Evolutionary conservation across 371 early-diverging fungal species (phyloP).

Genomic region (Mucor piriformis): DNA sequence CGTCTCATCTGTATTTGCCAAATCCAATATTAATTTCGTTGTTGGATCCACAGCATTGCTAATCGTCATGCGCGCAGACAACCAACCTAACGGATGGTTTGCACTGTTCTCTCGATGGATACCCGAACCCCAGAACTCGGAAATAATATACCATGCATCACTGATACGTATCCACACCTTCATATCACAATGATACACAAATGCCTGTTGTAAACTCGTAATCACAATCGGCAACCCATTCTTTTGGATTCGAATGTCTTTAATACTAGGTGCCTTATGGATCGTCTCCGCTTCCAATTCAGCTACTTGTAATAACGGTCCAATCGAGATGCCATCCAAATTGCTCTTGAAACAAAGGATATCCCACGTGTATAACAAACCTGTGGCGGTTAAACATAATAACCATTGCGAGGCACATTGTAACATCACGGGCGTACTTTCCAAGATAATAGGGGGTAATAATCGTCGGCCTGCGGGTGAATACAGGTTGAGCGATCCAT

Average conservation of each 20-base stretch:
- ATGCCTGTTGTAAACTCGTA: conserved; percentile 75
- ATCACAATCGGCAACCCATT: conserved; percentile 76
- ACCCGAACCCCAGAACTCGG: conserved; percentile 55
- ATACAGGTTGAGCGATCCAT: conserved; percentile 72
- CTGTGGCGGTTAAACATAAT: conserved; percentile 67
- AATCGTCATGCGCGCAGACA: conserved; percentile 24
- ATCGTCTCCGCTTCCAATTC: conserved; percentile 32
- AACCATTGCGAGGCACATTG: conserved; percentile 61
- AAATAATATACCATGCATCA: conserved; percentile 64
- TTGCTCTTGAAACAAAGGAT: conserved; percentile 47
- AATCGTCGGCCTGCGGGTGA: conserved; percentile 71
- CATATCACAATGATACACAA: conserved; percentile 71
- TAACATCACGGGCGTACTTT: conserved; percentile 65
- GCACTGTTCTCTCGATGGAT: neutral
- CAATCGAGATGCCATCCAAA: conserved; percentile 59
- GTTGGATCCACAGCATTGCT: conserved; percentile 29
- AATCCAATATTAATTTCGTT: conserved; percentile 24
- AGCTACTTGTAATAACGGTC: conserved; percentile 59
- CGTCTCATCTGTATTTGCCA: conserved; percentile 24
- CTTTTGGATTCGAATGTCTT: conserved; percentile 58
- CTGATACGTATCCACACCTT: conserved; percentile 74
- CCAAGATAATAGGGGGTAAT: conserved; percentile 71
- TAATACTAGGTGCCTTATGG: conserved; percentile 55
- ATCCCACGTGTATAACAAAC: conserved; percentile 72
- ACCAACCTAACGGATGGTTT: conserved; percentile 42